Percentiles rank a stretch among this genome's conserved stretches.
phyloP scores from a whole-genome alignment of 768 basidiomycete species.

The Tulasnella sp. region DNA sequence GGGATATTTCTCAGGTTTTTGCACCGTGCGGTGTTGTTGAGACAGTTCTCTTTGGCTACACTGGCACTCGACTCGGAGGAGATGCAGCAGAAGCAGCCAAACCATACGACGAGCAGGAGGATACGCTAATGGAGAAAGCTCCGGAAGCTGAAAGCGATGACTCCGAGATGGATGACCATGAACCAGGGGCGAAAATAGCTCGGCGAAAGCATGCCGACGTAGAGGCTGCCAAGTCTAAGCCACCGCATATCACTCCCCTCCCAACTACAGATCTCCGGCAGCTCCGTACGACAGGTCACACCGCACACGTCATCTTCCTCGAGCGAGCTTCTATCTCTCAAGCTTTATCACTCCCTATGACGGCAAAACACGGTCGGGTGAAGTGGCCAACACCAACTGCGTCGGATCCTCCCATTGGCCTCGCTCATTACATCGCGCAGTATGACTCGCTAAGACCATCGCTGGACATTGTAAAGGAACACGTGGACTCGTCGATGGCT shows the following conservation, averaged over 20 bases:
- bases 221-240: constrained; percentile 19
- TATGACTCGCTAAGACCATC: constrained; percentile 66
- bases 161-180: constrained; percentile 28
- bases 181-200: constrained; percentile 34
- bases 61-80: constrained; percentile 20
- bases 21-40: constrained; percentile 69
- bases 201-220: constrained; percentile 18
- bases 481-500: constrained; percentile 69
- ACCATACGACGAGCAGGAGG: constrained; percentile 21
- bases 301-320: constrained; percentile 63
- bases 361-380: constrained; percentile 40
- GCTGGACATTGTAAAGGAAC: constrained; percentile 58
- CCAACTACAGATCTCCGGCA: constrained; percentile 45
- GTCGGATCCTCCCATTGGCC: constrained; percentile 48
- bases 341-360: constrained; percentile 34
- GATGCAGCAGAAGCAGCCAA: neutral
- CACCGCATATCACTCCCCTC: constrained; percentile 51
- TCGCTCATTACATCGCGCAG: constrained; percentile 57
- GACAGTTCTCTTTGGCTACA: constrained; percentile 48
- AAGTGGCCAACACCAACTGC: constrained; percentile 49
- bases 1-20: constrained; percentile 71
- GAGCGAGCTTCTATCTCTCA: constrained; percentile 62
- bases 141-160: constrained; percentile 24
- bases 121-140: constrained; percentile 23
- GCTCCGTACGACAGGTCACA: constrained; percentile 50